Evolutionary conservation across 1,284 basidiomycete genomes (phyloP).

Genomic region (Bjerkandera adusta): DNA sequence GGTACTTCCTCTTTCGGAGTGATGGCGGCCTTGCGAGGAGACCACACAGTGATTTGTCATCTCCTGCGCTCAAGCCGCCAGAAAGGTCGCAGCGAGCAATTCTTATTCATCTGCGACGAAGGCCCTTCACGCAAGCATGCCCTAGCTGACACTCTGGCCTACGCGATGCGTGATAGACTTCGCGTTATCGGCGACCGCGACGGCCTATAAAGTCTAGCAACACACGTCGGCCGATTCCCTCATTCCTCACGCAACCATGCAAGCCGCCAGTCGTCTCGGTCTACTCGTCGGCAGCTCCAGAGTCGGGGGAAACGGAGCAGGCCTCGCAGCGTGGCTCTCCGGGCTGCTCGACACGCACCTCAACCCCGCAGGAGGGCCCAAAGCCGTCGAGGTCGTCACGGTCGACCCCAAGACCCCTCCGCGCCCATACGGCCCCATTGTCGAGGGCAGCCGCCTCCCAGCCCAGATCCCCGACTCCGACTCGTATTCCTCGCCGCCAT

Average conservation of each 20-base stretch:
- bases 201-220: neutral
- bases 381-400: conserved; percentile 15
- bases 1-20: neutral
- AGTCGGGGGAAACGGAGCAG: conserved; percentile 24
- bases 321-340: conserved; percentile 28
- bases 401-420: conserved; percentile 25
- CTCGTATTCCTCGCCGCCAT: conserved; percentile 23
- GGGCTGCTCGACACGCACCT: conserved; percentile 21
- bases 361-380: conserved; percentile 11
- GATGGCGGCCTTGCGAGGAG: neutral
- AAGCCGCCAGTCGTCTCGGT: conserved; percentile 17
- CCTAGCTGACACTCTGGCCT: too few relatives aligned
- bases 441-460: conserved; percentile 26
- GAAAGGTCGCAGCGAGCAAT: neutral
- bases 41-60: neutral
- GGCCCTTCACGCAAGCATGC: too few relatives aligned
- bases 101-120: neutral
- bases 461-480: conserved; percentile 24
- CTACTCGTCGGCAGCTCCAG: conserved; percentile 29
- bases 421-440: conserved; percentile 26
- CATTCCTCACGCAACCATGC: neutral
- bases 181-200: too few relatives aligned
- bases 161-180: too few relatives aligned
- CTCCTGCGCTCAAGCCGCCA: too few relatives aligned
- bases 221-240: neutral